phyloP scores from a whole-genome alignment of 495 filamentous ascomycete species.

The Aspergillus campestris region DNA sequence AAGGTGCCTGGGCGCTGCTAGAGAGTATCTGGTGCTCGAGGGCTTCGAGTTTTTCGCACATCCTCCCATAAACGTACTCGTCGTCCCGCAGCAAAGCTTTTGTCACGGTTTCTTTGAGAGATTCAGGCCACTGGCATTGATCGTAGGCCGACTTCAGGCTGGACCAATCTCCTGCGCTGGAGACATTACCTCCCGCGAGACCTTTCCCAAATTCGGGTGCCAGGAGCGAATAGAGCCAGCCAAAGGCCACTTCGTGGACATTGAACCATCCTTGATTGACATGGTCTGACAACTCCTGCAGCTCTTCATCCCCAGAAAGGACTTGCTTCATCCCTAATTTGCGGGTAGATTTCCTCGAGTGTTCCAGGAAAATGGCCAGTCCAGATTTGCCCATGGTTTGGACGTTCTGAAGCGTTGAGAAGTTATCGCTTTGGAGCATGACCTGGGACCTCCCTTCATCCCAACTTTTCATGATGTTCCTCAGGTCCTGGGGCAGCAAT shows the following conservation, averaged over 20 bases:
- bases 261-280: conserved; percentile 49
- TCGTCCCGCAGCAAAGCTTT: conserved; percentile 61
- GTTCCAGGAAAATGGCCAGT: conserved; percentile 69
- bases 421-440: conserved; percentile 46
- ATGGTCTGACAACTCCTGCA: conserved; percentile 46
- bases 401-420: conserved; percentile 38
- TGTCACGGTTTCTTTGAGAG: conserved; percentile 60
- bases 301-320: conserved; percentile 48
- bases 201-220: conserved; percentile 28
- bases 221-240: conserved; percentile 55
- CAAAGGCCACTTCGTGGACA: conserved; percentile 54
- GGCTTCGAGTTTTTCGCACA: conserved; percentile 35
- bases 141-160: conserved; percentile 48
- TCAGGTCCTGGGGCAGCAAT: conserved; percentile 43
- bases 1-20: conserved; percentile 7
- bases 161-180: conserved; percentile 15
- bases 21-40: conserved; percentile 29
- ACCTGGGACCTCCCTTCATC: conserved; percentile 51
- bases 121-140: conserved; percentile 58
- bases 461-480: conserved; percentile 47
- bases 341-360: conserved; percentile 56
- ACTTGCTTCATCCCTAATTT: conserved; percentile 39
- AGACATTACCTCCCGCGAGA: conserved; percentile 6
- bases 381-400: conserved; percentile 45
- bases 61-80: conserved; percentile 53